These are phyloP conservation scores for Eleusine indica DNA, from an alignment of 176 grass and related monocot species.

Conservation along the genomic window DNA sequence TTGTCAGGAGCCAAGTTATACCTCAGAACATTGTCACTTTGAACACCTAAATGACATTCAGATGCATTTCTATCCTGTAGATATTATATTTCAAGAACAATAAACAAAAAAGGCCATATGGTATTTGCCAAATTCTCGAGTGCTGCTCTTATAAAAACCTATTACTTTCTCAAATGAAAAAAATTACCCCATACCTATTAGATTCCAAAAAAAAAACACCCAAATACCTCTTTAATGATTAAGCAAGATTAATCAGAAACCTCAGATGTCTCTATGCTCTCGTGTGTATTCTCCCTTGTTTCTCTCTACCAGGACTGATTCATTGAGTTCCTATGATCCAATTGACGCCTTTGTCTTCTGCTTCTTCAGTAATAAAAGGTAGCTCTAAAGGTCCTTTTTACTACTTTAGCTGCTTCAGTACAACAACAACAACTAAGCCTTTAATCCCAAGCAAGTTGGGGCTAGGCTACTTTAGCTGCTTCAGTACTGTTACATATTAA, in stretches of 20 bases:
- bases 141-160: not conserved
- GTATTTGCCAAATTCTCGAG: not conserved
- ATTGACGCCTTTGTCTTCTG: not conserved
- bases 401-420: not conserved
- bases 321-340: not conserved
- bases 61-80: conserved; percentile 1
- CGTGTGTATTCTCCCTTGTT: not conserved
- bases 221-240: not conserved
- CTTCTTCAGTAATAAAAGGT: not conserved
- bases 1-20: too few relatives aligned
- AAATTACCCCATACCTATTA: not conserved
- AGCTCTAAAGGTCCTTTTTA: not conserved
- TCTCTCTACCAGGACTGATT: not conserved
- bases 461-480: not conserved
- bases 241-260: not conserved
- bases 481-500: not conserved
- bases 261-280: not conserved
- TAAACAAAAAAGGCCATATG: not conserved
- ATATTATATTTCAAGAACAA: not conserved
- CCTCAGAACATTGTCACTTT: not conserved
- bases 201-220: not conserved
- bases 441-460: too few relatives aligned
- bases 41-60: not conserved
- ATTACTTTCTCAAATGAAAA: not conserved
- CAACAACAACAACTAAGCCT: not conserved